Base-by-base conservation (phyloP, 2,329 filamentous ascomycete species). In the Penicillium sp. region DNA sequence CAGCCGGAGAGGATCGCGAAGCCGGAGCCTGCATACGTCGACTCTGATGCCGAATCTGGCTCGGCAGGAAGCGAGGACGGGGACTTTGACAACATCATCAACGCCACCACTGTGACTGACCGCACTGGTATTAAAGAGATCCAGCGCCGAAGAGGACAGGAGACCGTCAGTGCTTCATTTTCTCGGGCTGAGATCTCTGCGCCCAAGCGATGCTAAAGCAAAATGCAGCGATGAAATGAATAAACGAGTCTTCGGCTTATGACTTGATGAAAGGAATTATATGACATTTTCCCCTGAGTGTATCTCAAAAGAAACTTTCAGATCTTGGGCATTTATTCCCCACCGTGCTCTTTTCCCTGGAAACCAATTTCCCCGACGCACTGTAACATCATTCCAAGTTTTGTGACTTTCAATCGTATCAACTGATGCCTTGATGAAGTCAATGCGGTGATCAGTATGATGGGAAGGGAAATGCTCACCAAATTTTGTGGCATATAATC, bases 31-130 rank as follows among this genome's bases (percentile, higher is more conserved):
- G 67, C 81, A 33, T 66, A 71, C 10, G 81, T 83, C 1, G 88
- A 91, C 55, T 85, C 86, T 0, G 86, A 91, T 53, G 84, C 84
- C 3, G 86, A 89, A 68, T 87, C 89, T 1, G 90, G 90, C 59
- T 91, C 88, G 3, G 89, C 92, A 67, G 70, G 71, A 19, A 83
- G 79, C 10, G 86, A 81, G 1, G 84, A 86, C 16, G 89, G 95
- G 53, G 89, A 90, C 47, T 96, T 98, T 70, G 93, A 98, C 70
- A 89, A 89, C 64, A 96, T 99, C 74, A 96, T 97, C 69, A 87
- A 93, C 66, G 93, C 95, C 0, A 93, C 91, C 3, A 92, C 92
- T 0, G 86, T 96, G 19, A 97, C 93, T 0, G 93, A 97, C 72
- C 85, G 89, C 54, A 90, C 90, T 13, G 93, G 93, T 0, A 88